Evolutionary conservation across 2,329 filamentous ascomycete species (phyloP).

Genomic region (Cladophialophora bantiana): DNA sequence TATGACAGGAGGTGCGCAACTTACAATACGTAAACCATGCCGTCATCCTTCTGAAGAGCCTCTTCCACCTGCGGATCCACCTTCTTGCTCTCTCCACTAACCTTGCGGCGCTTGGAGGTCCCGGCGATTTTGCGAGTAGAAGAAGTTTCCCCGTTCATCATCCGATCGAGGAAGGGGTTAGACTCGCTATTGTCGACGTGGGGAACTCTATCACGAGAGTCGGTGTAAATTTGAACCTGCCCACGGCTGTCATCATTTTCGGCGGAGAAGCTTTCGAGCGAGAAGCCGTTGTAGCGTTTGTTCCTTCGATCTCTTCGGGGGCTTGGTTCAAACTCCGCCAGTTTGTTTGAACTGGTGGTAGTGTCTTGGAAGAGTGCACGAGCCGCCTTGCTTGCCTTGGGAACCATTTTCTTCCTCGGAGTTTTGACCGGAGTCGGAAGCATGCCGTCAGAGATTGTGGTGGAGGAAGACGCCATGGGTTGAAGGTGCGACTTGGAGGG

Average conservation of each 20-base stretch:
- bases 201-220: constrained; percentile 67
- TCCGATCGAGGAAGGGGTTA: constrained; percentile 62
- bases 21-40: constrained; percentile 69
- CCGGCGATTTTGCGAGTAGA: constrained; percentile 40
- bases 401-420: constrained; percentile 61
- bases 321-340: constrained; percentile 56
- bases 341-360: constrained; percentile 43
- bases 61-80: constrained; percentile 56
- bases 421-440: constrained; percentile 69
- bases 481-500: constrained; percentile 40
- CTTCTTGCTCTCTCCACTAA: constrained; percentile 37
- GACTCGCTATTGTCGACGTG: constrained; percentile 58
- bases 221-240: constrained; percentile 66
- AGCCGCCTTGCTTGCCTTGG: constrained; percentile 57
- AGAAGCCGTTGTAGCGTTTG: constrained; percentile 55
- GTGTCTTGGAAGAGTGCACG: constrained; percentile 62
- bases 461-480: constrained; percentile 40
- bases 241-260: constrained; percentile 37
- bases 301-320: constrained; percentile 57
- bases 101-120: constrained; percentile 49
- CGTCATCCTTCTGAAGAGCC: constrained; percentile 60
- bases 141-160: constrained; percentile 46
- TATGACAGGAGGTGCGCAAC: constrained; percentile 43
- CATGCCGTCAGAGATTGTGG: constrained; percentile 53
- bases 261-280: constrained; percentile 53